These are phyloP conservation scores for Eleusine indica DNA, from an alignment of 176 grass and related monocot genomes.

Conservation along the genomic window DNA sequence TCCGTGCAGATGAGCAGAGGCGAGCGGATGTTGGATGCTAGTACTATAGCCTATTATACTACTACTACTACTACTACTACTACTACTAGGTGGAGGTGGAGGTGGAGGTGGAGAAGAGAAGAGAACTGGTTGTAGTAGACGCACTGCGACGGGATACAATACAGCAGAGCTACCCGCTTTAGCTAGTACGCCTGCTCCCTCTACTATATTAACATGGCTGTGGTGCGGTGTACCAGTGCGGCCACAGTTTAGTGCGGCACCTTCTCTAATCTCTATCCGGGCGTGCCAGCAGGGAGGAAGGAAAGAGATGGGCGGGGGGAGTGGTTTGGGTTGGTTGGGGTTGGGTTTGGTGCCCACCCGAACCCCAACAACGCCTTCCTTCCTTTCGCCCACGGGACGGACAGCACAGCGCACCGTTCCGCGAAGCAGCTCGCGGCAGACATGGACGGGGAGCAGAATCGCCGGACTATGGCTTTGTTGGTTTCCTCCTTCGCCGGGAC, in stretches of 20 bases:
- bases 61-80: too few relatives aligned
- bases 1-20: background rate
- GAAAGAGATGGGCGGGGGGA: background rate
- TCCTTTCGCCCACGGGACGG: conserved; percentile 1
- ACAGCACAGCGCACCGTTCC: background rate
- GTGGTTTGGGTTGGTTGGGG: conserved; percentile 33
- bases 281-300: background rate
- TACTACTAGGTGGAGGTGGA: too few relatives aligned
- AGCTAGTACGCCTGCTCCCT: background rate
- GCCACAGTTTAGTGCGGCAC: too few relatives aligned
- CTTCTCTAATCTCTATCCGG: background rate
- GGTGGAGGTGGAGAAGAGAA: background rate
- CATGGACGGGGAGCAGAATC: background rate
- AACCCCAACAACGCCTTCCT: background rate
- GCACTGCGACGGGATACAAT: background rate
- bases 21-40: too few relatives aligned
- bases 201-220: background rate
- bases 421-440: background rate
- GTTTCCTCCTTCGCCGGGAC: background rate
- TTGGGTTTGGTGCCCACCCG: conserved; percentile 38
- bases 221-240: background rate
- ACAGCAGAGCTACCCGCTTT: background rate
- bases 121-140: background rate
- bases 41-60: too few relatives aligned
- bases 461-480: background rate